Conservation (phyloP, 2,329 filamentous ascomycete genomes). For the Cladosporium austrohemisphaericum region DNA sequence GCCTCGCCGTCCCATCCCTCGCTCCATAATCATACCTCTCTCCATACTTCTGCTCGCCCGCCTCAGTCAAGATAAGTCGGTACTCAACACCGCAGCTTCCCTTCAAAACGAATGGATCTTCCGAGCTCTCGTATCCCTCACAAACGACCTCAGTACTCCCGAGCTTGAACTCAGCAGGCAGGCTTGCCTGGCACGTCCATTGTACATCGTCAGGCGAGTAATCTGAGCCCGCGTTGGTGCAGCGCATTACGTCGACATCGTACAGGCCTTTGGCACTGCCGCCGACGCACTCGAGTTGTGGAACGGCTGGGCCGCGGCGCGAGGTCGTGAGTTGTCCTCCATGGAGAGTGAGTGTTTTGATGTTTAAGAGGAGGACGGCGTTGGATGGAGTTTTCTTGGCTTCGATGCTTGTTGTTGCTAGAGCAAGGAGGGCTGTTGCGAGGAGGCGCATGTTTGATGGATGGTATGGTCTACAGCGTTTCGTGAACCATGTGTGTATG, state of each 20-base stretch:
- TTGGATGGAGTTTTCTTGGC: conserved; percentile 34
- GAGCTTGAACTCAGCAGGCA: conserved; percentile 65
- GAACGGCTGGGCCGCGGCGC: conserved; percentile 71
- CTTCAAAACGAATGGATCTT: conserved; percentile 83
- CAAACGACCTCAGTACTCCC: conserved; percentile 87
- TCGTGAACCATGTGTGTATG: too few relatives aligned
- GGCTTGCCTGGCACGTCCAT: conserved; percentile 77
- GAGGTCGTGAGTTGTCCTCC: conserved; percentile 65
- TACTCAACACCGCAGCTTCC: conserved; percentile 95
- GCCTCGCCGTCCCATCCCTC: conserved; percentile 51
- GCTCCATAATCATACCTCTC: conserved; percentile 39
- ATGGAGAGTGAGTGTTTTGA: conserved; percentile 75
- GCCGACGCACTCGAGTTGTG: conserved; percentile 70
- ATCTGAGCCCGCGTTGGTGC: conserved; percentile 76
- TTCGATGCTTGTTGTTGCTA: conserved; percentile 13
- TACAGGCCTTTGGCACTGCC: conserved; percentile 60
- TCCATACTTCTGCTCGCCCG: conserved; percentile 69
- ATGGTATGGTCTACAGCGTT: too few relatives aligned
- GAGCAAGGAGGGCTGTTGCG: conserved; percentile 11
- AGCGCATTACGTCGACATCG: conserved; percentile 78
- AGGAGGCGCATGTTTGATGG: conserved; percentile 13
- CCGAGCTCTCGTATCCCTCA: conserved; percentile 73
- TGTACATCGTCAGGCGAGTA: conserved; percentile 79
- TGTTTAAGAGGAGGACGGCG: conserved; percentile 60
- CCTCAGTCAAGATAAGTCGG: conserved; percentile 69